phyloP scores from a whole-genome alignment of 331 rosid species.

The Rhamnella rubrinervis region DNA sequence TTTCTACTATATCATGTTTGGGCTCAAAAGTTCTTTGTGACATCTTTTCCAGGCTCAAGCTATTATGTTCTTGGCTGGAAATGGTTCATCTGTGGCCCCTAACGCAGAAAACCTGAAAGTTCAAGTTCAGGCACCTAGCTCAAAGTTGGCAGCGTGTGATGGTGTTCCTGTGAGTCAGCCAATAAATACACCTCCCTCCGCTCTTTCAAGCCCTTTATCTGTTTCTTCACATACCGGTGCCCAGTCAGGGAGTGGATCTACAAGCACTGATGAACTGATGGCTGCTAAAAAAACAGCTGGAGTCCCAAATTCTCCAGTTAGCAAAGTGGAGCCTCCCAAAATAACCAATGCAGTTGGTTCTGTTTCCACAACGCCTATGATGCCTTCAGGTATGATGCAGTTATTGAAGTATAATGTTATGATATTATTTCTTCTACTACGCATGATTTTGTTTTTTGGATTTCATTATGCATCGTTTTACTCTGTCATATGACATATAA shows the following conservation, averaged over 20 bases:
- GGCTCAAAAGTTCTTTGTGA: conserved; percentile 21
- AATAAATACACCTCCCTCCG: conserved; percentile 38
- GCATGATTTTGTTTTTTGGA: background rate
- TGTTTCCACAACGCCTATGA: conserved; percentile 44
- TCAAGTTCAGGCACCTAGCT: conserved; percentile 42
- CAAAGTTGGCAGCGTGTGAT: conserved; percentile 48
- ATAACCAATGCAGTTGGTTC: conserved; percentile 30
- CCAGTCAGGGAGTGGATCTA: conserved; percentile 79
- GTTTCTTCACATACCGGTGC: conserved; percentile 67
- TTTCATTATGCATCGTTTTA: background rate
- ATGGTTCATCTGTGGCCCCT: conserved; percentile 35
- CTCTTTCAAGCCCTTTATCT: conserved; percentile 72
- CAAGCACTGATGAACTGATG: conserved; percentile 68
- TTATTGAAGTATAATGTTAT: background rate
- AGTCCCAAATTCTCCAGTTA: conserved; percentile 44
- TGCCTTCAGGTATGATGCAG: conserved; percentile 65
- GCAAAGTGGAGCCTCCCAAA: conserved; percentile 60
- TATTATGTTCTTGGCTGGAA: conserved; percentile 72
- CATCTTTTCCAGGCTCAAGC: conserved; percentile 69
- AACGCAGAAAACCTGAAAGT: conserved; percentile 44
- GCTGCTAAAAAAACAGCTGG: conserved; percentile 58
- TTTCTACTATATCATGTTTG: conserved; percentile 10
- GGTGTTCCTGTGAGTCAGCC: conserved; percentile 47
- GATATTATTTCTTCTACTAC: background rate
- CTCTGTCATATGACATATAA: too few species aligned